Conservation (phyloP, 2,329 filamentous ascomycete species). For the Coniochaeta pulveracea region DNA sequence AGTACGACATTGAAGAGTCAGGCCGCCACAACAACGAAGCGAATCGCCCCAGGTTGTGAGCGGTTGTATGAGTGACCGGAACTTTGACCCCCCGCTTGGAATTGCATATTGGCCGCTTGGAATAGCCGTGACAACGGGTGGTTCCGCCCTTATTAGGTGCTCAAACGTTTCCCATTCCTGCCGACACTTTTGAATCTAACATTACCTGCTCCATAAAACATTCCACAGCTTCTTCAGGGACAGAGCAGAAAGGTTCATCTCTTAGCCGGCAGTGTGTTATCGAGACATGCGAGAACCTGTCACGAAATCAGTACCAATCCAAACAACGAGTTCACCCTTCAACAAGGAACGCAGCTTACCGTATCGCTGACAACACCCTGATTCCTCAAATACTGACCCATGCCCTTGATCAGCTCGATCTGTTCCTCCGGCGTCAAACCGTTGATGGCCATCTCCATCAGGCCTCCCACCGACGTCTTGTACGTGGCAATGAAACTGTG, state of each 20-base stretch:
- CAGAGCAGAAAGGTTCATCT: constrained; percentile 5
- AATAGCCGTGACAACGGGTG: no score
- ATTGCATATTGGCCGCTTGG: no score
- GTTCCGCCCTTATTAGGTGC: no score
- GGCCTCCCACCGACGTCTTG: constrained; percentile 72
- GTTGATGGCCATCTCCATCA: constrained; percentile 85
- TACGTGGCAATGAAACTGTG: constrained; percentile 91
- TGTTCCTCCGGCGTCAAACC: constrained; percentile 84
- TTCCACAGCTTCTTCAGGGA: no score
- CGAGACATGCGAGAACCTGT: constrained; percentile 22
- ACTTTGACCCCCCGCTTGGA: no score
- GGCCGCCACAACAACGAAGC: no score
- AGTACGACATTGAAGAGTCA: no score
- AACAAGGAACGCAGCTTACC: constrained; percentile 17
- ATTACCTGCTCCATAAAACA: no score
- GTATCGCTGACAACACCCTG: constrained; percentile 38
- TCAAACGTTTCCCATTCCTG: no score
- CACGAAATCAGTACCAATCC: neutral
- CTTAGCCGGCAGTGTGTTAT: constrained; percentile 17
- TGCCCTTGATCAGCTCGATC: constrained; percentile 61
- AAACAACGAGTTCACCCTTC: neutral
- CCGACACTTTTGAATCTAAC: no score
- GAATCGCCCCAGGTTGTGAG: no score
- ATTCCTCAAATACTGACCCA: constrained; percentile 53
- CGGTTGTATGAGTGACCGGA: no score